Percentiles rank a stretch among this genome's conserved stretches.
Evolutionary conservation across 129 eudicot species (phyloP).

Genomic region (Gnaphalium uliginosum): DNA sequence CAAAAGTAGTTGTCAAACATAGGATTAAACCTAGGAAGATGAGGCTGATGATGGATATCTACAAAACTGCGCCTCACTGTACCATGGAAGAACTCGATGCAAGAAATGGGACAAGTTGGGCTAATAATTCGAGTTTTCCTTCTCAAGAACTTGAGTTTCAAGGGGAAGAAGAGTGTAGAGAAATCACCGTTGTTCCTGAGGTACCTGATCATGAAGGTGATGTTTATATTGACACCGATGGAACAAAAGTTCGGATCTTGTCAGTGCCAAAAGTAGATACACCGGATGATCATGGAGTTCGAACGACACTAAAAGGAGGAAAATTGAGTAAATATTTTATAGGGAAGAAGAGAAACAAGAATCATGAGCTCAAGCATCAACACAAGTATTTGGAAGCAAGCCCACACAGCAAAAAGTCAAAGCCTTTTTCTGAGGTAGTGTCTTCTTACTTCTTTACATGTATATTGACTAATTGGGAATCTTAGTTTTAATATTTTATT

Average conservation of each 20-base stretch:
- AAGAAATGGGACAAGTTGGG: slow-evolving; percentile 82
- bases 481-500: background rate
- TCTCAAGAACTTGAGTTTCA: slow-evolving; percentile 40
- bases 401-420: slow-evolving; percentile 25
- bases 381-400: slow-evolving; percentile 35
- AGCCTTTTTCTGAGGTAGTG: slow-evolving; percentile 55
- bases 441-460: background rate
- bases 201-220: slow-evolving; percentile 53
- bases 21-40: slow-evolving; percentile 67
- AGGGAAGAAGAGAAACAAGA: slow-evolving; percentile 43
- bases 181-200: slow-evolving; percentile 28
- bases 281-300: slow-evolving; percentile 20
- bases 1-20: slow-evolving; percentile 49
- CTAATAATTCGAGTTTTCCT: slow-evolving; percentile 45
- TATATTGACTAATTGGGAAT: background rate
- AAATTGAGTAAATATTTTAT: slow-evolving; percentile 42
- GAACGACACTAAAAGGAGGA: slow-evolving; percentile 31
- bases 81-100: slow-evolving; percentile 85
- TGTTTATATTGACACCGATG: slow-evolving; percentile 74
- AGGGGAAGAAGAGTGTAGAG: slow-evolving; percentile 23
- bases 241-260: slow-evolving; percentile 77
- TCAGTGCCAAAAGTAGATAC: slow-evolving; percentile 38
- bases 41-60: slow-evolving; percentile 66
- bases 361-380: slow-evolving; percentile 28
- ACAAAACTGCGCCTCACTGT: slow-evolving; percentile 55